phyloP scores from a whole-genome alignment of 805 yeast genomes.

The Kazachstania taianensis region DNA sequence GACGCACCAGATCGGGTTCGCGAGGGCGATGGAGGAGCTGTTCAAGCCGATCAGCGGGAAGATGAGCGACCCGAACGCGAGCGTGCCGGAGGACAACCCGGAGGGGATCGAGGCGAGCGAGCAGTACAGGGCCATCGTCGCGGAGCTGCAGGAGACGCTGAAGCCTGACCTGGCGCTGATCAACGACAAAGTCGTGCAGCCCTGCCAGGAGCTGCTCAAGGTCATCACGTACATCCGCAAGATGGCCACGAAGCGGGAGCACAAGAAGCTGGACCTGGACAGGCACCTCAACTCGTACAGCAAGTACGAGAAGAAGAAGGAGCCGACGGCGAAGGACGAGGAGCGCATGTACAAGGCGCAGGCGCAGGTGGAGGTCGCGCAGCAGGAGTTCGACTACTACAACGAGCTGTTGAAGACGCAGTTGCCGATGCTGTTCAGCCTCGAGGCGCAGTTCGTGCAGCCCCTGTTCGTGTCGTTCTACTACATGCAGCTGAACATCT shows the following conservation, averaged over 20 bases:
- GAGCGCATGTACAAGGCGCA: constrained; percentile 83
- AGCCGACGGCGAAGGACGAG: constrained; percentile 79
- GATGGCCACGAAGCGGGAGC: constrained; percentile 92
- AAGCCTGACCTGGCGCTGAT: constrained; percentile 90
- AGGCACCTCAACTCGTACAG: constrained; percentile 61
- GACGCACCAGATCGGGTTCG: constrained; percentile 85
- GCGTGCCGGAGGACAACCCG: constrained; percentile 87
- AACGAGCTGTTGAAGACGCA: constrained; percentile 90
- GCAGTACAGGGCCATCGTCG: constrained; percentile 79
- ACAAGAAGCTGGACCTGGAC: constrained; percentile 89
- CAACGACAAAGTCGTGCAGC: constrained; percentile 79
- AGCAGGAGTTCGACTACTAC: constrained; percentile 91
- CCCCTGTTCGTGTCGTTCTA: constrained; percentile 92
- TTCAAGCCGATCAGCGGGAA: constrained; percentile 94
- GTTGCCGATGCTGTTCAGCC: constrained; percentile 73
- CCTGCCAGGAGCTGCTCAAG: constrained; percentile 82
- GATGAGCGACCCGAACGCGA: constrained; percentile 77
- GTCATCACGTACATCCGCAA: constrained; percentile 77
- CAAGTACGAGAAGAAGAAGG: constrained; percentile 74
- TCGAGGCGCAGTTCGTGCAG: constrained; percentile 86
- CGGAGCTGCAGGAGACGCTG: constrained; percentile 72
- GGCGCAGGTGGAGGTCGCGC: constrained; percentile 81
- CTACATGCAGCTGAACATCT: constrained; percentile 95
- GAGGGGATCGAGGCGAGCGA: constrained; percentile 93
- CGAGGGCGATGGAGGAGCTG: constrained; percentile 91